Conservation (phyloP, 164 flowering plant species). For the Pachysandra terminalis region DNA sequence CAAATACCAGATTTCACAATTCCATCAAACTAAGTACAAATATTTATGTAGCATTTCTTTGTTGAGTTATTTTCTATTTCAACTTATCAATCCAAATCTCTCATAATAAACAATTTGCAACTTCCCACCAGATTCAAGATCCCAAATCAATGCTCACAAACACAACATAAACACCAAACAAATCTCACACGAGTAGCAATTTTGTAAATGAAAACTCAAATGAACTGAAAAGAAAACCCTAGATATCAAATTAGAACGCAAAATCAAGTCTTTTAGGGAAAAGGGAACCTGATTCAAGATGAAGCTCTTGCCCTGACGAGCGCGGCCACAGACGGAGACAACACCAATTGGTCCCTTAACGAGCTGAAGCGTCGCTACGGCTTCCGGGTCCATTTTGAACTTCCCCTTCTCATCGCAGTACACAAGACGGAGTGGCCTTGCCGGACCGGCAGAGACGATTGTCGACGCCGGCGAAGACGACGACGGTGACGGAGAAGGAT, state of each 20-base stretch:
- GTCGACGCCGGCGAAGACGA: slow-evolving; percentile 19
- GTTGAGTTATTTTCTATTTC: too few species aligned
- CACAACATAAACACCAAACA: too few species aligned
- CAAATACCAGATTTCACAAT: too few species aligned
- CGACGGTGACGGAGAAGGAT: slow-evolving; percentile 18
- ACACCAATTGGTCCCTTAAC: slow-evolving; percentile 92
- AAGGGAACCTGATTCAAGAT: slow-evolving; percentile 78
- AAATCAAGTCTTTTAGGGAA: neutral
- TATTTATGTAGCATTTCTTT: too few species aligned
- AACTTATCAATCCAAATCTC: too few species aligned
- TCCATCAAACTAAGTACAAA: too few species aligned
- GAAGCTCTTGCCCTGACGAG: slow-evolving; percentile 97
- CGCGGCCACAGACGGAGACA: slow-evolving; percentile 96
- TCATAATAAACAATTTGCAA: too few species aligned
- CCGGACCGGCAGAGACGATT: slow-evolving; percentile 60
- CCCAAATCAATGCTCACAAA: too few species aligned
- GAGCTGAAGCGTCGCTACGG: slow-evolving; percentile 82
- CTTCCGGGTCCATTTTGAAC: slow-evolving; percentile 97
- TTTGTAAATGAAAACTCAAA: too few species aligned
- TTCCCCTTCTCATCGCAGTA: slow-evolving; percentile 91
- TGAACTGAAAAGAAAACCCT: slow-evolving; percentile 1
- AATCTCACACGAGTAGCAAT: too few species aligned
- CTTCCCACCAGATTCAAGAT: too few species aligned
- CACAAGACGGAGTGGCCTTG: slow-evolving; percentile 80
- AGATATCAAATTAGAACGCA: neutral